Evolutionary conservation across 768 basidiomycete species (phyloP).

Genomic region (Lactarius hatsudake): DNA sequence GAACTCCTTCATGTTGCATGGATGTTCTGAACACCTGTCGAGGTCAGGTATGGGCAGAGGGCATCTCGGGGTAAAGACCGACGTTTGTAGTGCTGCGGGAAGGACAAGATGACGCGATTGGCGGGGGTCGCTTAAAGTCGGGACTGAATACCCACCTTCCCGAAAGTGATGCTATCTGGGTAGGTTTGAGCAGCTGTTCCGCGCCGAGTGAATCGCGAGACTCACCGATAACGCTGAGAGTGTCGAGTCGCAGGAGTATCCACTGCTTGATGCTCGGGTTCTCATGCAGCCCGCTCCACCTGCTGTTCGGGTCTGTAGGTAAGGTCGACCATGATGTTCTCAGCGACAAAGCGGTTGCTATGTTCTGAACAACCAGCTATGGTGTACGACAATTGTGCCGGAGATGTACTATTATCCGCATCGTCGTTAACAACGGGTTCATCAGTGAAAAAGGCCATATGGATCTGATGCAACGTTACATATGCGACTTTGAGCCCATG

Average conservation of each 20-base stretch:
- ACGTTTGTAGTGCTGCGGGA: slow-evolving; percentile 38
- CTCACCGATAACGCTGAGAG: slow-evolving; percentile 63
- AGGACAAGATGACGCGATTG: slow-evolving; percentile 6
- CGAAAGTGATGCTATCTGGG: slow-evolving; percentile 67
- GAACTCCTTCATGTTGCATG: slow-evolving; percentile 85
- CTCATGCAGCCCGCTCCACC: slow-evolving; percentile 74
- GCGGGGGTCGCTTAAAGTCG: slow-evolving; percentile 16
- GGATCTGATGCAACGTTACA: not conserved
- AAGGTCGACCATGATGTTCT: slow-evolving; percentile 64
- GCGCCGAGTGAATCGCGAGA: slow-evolving; percentile 27
- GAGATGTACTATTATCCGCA: not conserved
- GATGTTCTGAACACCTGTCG: slow-evolving; percentile 53
- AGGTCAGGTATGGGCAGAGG: slow-evolving; percentile 17
- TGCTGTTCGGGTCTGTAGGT: slow-evolving; percentile 62
- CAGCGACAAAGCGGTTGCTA: slow-evolving; percentile 64
- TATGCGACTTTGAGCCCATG: not conserved
- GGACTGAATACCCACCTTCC: slow-evolving; percentile 53
- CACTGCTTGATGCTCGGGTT: slow-evolving; percentile 59
- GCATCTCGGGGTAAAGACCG: slow-evolving; percentile 16
- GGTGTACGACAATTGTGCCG: slow-evolving; percentile 19
- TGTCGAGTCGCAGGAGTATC: slow-evolving; percentile 65
- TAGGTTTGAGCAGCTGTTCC: not conserved
- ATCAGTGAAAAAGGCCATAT: not conserved
- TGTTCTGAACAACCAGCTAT: slow-evolving; percentile 66
- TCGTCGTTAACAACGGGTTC: not conserved